phyloP scores from a whole-genome alignment of 345 rosid species.

The Populus alba region DNA sequence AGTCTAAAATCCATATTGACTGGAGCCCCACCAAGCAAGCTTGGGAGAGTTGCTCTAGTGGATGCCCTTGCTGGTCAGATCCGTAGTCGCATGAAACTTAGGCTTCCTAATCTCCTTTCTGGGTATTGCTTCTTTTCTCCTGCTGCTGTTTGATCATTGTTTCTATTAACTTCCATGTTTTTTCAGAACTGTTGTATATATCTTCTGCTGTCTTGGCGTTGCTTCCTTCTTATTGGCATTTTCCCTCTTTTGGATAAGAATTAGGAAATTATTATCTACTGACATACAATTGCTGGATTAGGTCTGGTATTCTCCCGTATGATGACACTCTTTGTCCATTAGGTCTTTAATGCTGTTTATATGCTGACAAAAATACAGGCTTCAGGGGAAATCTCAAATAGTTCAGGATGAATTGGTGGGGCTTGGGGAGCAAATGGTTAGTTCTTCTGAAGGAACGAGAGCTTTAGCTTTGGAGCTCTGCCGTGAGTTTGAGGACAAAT shows the following conservation, averaged over 20 bases:
- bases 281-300: neutral
- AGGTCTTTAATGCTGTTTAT: neutral
- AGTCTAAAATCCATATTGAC: constrained; percentile 72
- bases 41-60: constrained; percentile 90
- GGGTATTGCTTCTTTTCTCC: constrained; percentile 49
- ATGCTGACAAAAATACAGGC: constrained; percentile 39
- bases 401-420: constrained; percentile 82
- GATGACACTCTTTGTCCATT: neutral
- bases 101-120: constrained; percentile 91
- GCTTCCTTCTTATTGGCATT: neutral
- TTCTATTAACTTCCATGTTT: neutral
- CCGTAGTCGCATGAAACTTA: constrained; percentile 81
- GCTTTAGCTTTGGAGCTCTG: constrained; percentile 98
- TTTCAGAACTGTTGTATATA: neutral
- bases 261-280: neutral
- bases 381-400: constrained; percentile 87
- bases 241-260: neutral
- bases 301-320: neutral
- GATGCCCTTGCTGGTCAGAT: constrained; percentile 90
- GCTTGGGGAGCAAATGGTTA: constrained; percentile 87
- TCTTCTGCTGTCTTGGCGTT: neutral
- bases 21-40: constrained; percentile 89
- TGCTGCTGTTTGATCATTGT: neutral
- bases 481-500: constrained; percentile 97
- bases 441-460: constrained; percentile 87